Evolutionary conservation across 176 grass and related monocot species (phyloP).

Genomic region (Leersia perrieri): DNA sequence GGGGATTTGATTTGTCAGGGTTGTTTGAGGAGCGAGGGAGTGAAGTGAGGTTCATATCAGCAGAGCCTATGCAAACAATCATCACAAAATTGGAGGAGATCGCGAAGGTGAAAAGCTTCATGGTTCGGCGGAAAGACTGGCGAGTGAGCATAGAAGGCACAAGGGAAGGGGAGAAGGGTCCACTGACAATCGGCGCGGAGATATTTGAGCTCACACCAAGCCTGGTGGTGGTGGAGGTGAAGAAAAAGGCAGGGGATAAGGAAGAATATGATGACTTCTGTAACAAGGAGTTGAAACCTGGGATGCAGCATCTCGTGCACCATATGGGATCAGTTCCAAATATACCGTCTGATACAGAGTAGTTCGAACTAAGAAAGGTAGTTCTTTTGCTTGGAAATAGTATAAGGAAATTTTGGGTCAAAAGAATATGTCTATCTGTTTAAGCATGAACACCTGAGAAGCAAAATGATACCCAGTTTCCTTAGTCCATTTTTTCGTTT

Average conservation of each 20-base stretch:
- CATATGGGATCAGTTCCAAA: conserved; percentile 38
- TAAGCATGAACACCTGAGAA: conserved; percentile 12
- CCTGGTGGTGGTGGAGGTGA: conserved; percentile 89
- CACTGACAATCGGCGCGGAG: conserved; percentile 80
- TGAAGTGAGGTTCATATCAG: conserved; percentile 80
- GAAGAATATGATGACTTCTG: conserved; percentile 95
- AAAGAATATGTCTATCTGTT: conserved; percentile 20
- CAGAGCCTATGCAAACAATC: conserved; percentile 59
- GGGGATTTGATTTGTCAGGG: conserved; percentile 80
- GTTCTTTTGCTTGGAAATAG: conserved; percentile 27
- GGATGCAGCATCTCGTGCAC: conserved; percentile 70
- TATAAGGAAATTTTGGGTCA: conserved; percentile 27
- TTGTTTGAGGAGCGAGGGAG: conserved; percentile 85
- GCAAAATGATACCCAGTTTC: conserved; percentile 27
- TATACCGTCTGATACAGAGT: conserved; percentile 52
- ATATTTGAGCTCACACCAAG: conserved; percentile 91
- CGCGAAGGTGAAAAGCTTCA: conserved; percentile 72
- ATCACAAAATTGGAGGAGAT: conserved; percentile 89
- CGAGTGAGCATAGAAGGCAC: conserved; percentile 91
- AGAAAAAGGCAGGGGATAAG: conserved; percentile 83
- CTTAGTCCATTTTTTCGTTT: conserved; percentile 11
- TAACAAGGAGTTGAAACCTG: conserved; percentile 83
- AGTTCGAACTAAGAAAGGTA: conserved; percentile 50
- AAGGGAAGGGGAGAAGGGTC: conserved; percentile 81
- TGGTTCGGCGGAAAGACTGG: conserved; percentile 75